Conservation (phyloP, 192 early-diverging fungal genomes). For the Backusella tarrabulga region DNA sequence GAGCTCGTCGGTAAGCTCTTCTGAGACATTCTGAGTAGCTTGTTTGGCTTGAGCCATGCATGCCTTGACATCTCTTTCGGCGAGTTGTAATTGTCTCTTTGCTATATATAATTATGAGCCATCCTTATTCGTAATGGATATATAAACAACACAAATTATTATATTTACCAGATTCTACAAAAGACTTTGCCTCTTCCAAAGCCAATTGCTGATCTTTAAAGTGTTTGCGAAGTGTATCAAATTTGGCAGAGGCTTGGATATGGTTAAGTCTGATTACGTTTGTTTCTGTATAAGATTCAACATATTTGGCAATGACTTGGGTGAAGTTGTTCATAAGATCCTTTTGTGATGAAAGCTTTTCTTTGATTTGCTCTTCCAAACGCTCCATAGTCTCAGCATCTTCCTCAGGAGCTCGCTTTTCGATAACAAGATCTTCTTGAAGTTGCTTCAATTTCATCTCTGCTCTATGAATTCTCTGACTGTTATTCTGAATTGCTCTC, state of each 20-base stretch:
- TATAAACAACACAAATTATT: neutral
- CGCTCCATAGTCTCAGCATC: neutral
- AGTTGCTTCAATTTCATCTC: neutral
- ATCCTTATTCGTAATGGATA: neutral
- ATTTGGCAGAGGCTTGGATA: neutral
- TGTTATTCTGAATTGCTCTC: neutral
- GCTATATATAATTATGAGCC: neutral
- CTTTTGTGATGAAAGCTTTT: neutral
- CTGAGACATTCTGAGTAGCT: slow-evolving; percentile 48
- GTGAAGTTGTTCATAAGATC: neutral
- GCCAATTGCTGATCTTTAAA: neutral
- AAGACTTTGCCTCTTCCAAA: slow-evolving; percentile 29
- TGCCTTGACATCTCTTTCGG: slow-evolving; percentile 47
- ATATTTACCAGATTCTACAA: neutral
- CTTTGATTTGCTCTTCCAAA: neutral
- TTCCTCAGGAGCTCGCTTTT: neutral
- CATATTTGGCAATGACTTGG: neutral
- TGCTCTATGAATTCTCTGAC: neutral
- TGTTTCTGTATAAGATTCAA: neutral
- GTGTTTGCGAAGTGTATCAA: neutral
- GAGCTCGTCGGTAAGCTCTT: slow-evolving; percentile 49
- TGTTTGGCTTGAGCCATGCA: slow-evolving; percentile 50
- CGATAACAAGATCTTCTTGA: neutral
- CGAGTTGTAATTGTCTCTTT: neutral
- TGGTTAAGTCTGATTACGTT: neutral